phyloP scores from a whole-genome alignment of 1,284 basidiomycete species.

The Gymnopus androsaceus region DNA sequence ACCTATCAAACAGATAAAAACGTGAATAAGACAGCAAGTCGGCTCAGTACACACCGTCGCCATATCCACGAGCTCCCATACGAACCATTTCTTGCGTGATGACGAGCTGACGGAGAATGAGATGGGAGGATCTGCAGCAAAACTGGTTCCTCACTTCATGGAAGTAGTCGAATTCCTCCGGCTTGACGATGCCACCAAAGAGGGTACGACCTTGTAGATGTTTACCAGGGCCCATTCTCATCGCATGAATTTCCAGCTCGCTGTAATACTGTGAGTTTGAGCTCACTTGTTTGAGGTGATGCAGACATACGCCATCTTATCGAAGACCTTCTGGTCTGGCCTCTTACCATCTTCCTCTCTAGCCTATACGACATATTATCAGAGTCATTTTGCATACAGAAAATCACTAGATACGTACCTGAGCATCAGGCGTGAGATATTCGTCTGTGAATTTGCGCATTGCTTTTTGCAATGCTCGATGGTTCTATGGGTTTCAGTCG shows the following conservation, averaged over 20 bases:
- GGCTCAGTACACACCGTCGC: slow-evolving; percentile 38
- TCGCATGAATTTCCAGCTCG: slow-evolving; percentile 76
- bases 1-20: slow-evolving; percentile 36
- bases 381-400: too few species aligned
- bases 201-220: slow-evolving; percentile 83
- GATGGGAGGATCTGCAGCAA: background rate
- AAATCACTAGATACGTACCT: slow-evolving; percentile 27
- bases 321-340: slow-evolving; percentile 62
- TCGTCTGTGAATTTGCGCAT: slow-evolving; percentile 54
- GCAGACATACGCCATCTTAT: slow-evolving; percentile 68
- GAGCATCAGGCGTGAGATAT: slow-evolving; percentile 52
- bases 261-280: slow-evolving; percentile 34
- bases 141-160: slow-evolving; percentile 62
- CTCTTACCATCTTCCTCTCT: slow-evolving; percentile 80
- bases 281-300: background rate
- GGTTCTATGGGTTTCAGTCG: slow-evolving; percentile 43
- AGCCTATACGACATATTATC: slow-evolving; percentile 37
- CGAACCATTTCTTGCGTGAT: slow-evolving; percentile 86
- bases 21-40: background rate
- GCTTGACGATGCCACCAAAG: slow-evolving; percentile 81
- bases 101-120: slow-evolving; percentile 53
- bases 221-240: slow-evolving; percentile 87
- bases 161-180: slow-evolving; percentile 89
- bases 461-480: slow-evolving; percentile 49
- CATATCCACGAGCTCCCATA: slow-evolving; percentile 76